Evolutionary conservation across 1,284 basidiomycete species (phyloP).

Genomic region (Meripilus lineatus): DNA sequence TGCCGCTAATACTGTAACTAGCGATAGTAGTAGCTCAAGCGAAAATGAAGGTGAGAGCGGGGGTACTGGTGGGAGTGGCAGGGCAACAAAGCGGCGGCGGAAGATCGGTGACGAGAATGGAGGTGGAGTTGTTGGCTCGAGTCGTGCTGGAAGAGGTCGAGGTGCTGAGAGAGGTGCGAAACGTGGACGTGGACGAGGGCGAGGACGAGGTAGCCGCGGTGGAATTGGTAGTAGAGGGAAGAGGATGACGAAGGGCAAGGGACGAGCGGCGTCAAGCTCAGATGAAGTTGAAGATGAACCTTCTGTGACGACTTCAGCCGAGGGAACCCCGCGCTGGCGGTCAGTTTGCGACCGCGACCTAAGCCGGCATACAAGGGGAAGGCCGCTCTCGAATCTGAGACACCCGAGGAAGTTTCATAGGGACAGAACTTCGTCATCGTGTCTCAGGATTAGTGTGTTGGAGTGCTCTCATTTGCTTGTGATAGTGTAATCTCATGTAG

Average conservation of each 20-base stretch:
- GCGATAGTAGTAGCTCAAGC: not conserved
- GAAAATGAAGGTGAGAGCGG: slow-evolving; percentile 16
- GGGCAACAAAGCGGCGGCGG: slow-evolving; percentile 29
- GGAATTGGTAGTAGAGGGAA: slow-evolving; percentile 4
- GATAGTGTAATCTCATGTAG: too few relatives aligned
- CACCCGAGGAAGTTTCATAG: too few relatives aligned
- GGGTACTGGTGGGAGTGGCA: slow-evolving; percentile 12
- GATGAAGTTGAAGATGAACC: slow-evolving; percentile 24
- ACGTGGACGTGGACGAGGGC: slow-evolving; percentile 7
- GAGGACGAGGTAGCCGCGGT: slow-evolving; percentile 17
- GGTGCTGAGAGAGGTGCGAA: slow-evolving; percentile 7
- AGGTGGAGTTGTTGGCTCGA: slow-evolving; percentile 3
- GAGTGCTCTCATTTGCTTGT: too few relatives aligned
- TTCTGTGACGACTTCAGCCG: slow-evolving; percentile 6
- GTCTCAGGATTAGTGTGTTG: too few relatives aligned
- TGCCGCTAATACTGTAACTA: not conserved
- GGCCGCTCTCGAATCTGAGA: too few relatives aligned
- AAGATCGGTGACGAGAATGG: slow-evolving; percentile 19
- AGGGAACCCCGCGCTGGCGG: slow-evolving; percentile 19
- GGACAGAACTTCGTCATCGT: too few relatives aligned
- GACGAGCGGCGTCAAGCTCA: slow-evolving; percentile 16
- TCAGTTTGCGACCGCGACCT: slow-evolving; percentile 33
- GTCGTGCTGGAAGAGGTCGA: slow-evolving; percentile 4
- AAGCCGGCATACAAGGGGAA: slow-evolving; percentile 24
- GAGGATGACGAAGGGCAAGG: slow-evolving; percentile 21